These are phyloP conservation scores for Phlebiopsis gigantea DNA, from an alignment of 768 basidiomycete genomes.

Conservation along the genomic window DNA sequence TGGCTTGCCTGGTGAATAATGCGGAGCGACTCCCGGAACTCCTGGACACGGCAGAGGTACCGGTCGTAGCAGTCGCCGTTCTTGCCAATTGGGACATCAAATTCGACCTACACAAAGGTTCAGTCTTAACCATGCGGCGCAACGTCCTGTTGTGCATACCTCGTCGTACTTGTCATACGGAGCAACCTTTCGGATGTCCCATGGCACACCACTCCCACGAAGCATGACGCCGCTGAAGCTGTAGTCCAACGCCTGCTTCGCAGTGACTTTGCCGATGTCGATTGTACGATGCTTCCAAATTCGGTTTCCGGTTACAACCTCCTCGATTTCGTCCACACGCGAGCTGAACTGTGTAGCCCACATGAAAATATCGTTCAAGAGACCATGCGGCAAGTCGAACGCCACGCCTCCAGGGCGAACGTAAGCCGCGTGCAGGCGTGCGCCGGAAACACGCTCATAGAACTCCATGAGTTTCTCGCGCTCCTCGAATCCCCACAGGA, in stretches of 20 bases:
- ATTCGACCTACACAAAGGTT: conserved; percentile 64
- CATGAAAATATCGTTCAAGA: conserved; percentile 97
- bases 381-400: conserved; percentile 95
- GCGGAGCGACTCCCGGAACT: conserved; percentile 90
- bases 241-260: conserved; percentile 88
- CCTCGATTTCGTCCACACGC: conserved; percentile 95
- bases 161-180: conserved; percentile 98
- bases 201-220: conserved; percentile 86
- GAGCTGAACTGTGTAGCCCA: conserved; percentile 94
- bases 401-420: conserved; percentile 97
- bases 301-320: conserved; percentile 94
- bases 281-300: conserved; percentile 97
- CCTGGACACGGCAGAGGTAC: conserved; percentile 95
- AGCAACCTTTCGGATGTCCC: conserved; percentile 88
- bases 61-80: conserved; percentile 98
- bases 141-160: conserved; percentile 33
- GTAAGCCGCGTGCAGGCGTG: conserved; percentile 96
- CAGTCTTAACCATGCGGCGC: background rate
- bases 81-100: conserved; percentile 94
- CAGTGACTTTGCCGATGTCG: conserved; percentile 85
- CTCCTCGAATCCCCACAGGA: conserved; percentile 99
- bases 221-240: conserved; percentile 97
- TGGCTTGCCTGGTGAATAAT: conserved; percentile 71
- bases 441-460: conserved; percentile 98
- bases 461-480: conserved; percentile 99